phyloP scores from a whole-genome alignment of 78 protist species.

The Tieghemostelium lacteum region DNA sequence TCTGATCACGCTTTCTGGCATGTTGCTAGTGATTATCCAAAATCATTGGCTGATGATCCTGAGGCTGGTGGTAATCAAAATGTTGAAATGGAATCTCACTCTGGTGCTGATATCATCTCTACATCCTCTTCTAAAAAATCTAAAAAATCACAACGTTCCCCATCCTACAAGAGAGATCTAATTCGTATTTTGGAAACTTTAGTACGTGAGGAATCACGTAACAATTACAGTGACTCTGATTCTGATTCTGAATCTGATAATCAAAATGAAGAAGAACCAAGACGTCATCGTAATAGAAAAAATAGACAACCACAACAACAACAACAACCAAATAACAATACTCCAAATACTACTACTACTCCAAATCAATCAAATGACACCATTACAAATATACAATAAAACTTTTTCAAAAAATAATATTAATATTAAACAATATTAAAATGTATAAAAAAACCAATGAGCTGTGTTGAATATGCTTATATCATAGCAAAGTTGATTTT shows the following conservation, averaged over 20 bases:
- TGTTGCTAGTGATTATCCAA: slow-evolving; percentile 77
- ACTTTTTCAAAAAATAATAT: too few species aligned
- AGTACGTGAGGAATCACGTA: background rate
- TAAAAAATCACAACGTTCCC: background rate
- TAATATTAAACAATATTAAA: too few species aligned
- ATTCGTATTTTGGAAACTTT: slow-evolving; percentile 41
- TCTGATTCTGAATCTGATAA: background rate
- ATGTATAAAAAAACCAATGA: too few species aligned
- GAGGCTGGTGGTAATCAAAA: slow-evolving; percentile 8
- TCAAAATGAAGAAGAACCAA: background rate
- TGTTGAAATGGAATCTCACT: slow-evolving; percentile 16
- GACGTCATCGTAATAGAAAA: background rate
- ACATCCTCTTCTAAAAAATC: background rate
- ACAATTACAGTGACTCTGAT: background rate
- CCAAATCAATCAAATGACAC: too few species aligned
- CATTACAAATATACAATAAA: too few species aligned
- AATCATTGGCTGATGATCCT: background rate
- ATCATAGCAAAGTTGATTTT: too few species aligned
- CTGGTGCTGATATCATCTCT: too few species aligned
- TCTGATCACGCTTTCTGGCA: slow-evolving; percentile 79
- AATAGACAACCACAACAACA: background rate
- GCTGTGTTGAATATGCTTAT: too few species aligned
- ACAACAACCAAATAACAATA: background rate
- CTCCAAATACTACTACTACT: too few species aligned
- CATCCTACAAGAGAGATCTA: slow-evolving; percentile 4